Evolutionary conservation across 2,329 filamentous ascomycete genomes (phyloP).

Genomic region (Leptographium galeiforme): DNA sequence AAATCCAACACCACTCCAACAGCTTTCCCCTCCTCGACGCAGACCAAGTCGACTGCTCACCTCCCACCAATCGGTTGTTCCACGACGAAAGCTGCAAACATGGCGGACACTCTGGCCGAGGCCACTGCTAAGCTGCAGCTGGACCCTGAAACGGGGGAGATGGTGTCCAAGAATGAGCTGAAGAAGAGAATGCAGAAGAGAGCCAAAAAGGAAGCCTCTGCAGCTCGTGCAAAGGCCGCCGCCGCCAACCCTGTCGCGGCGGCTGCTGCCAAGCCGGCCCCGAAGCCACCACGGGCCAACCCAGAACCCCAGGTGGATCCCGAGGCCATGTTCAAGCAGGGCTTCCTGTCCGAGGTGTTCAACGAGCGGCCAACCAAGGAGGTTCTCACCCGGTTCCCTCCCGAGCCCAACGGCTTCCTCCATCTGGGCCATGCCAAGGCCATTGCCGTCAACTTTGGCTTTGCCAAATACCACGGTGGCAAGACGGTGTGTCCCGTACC

Average conservation of each 20-base stretch:
- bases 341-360: slow-evolving; percentile 62
- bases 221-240: slow-evolving; percentile 25
- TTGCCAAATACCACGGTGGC: slow-evolving; percentile 72
- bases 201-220: slow-evolving; percentile 2
- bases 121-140: slow-evolving; percentile 44
- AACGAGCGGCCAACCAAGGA: slow-evolving; percentile 48
- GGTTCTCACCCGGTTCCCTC: slow-evolving; percentile 63
- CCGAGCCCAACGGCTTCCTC: slow-evolving; percentile 84
- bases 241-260: slow-evolving; percentile 17
- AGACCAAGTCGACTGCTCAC: not conserved
- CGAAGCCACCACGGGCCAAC: slow-evolving; percentile 21
- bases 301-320: slow-evolving; percentile 38
- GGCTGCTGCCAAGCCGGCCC: slow-evolving; percentile 13
- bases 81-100: slow-evolving; percentile 12
- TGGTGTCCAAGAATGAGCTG: slow-evolving; percentile 50
- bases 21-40: not conserved
- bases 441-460: slow-evolving; percentile 93
- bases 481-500: slow-evolving; percentile 18
- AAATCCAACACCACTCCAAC: not conserved
- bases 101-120: slow-evolving; percentile 35
- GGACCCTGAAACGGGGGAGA: slow-evolving; percentile 51
- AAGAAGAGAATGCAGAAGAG: slow-evolving; percentile 48
- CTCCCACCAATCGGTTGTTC: not conserved
- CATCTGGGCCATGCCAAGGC: slow-evolving; percentile 94
- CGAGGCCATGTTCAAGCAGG: slow-evolving; percentile 66